Base-by-base conservation (phyloP, 805 yeast species). In the Lachancea fermentati region DNA sequence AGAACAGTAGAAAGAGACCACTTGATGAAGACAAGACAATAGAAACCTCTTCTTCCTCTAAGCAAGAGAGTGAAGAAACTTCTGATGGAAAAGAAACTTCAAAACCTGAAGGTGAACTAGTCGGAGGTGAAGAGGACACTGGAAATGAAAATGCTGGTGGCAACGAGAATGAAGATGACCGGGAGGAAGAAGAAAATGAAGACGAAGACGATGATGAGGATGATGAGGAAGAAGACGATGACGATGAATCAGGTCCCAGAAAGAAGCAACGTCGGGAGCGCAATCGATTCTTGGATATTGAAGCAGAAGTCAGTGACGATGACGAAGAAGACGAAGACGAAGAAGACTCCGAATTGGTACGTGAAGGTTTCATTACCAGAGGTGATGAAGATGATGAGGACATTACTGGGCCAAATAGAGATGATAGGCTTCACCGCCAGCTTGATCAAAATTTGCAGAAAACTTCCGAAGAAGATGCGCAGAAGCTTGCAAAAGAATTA, bases 291-390 rank as follows among this genome's bases (percentile, higher is more conserved):
- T 73, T 93, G 66, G 98, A 93, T 85, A 95, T 93, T 40, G 97
- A 93, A 71, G 98, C 97, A 44, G 97, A 91, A 63, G 98, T 93
- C 43, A 95, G 91, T 62, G 97, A 91, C 46, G 97, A 93, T 50
- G 97, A 93, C 41, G 97, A 91, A 2, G 67, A 62, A 50, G 91
- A 87, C 47, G 97, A 89, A 46, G 97, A 88, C 35, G 97, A 91
- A 47, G 97, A 83, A 51, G 85, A 79, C 51, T 89, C 94, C n/a
- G 97, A 85, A 47, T 67, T 85, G 22, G 77, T 83, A 33, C 78
- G 87, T 54, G 94, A 83, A 59, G 91, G 87, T 56, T 85, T 85
- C 58, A 78, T 85, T 49, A 78, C 85, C 2, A 54, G 58, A 32
- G 65, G 63, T 34, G 67, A 61, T 36, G 85, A 78, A 48, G 78